Percentiles rank a stretch among this genome's conserved stretches.
Evolutionary conservation across 2,329 filamentous ascomycete species (phyloP).

Genomic region (Exutisphaerella laricina): DNA sequence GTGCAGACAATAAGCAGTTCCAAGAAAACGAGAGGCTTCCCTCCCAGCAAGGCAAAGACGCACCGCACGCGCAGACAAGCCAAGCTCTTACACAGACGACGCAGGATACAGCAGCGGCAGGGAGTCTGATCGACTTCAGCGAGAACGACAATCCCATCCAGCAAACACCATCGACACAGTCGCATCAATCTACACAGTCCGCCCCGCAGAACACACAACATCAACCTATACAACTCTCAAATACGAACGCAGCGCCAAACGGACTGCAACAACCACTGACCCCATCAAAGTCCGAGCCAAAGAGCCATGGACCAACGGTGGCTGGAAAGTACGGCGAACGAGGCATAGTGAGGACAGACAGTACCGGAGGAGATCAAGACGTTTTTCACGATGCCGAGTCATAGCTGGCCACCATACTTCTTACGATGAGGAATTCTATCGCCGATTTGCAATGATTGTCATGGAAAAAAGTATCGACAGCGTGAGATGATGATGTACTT

Average conservation of each 20-base stretch:
- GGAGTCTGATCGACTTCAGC: constrained; percentile 53
- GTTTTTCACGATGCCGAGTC: constrained; percentile 45
- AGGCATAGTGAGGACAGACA: constrained; percentile 34
- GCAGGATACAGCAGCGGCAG: constrained; percentile 14
- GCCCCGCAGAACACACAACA: constrained; percentile 9
- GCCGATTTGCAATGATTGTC: too few relatives aligned
- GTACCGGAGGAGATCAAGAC: constrained; percentile 40
- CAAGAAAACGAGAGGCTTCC: constrained; percentile 15
- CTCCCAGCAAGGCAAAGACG: constrained; percentile 17
- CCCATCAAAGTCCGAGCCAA: constrained; percentile 11
- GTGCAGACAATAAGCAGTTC: constrained; percentile 32
- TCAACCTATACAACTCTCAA: constrained; percentile 4
- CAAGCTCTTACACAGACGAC: neutral
- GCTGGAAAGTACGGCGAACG: constrained; percentile 22
- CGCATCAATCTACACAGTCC: constrained; percentile 4
- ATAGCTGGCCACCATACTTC: constrained; percentile 13
- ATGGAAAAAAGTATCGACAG: neutral
- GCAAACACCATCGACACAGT: constrained; percentile 6
- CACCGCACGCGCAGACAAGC: neutral
- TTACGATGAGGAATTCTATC: too few relatives aligned
- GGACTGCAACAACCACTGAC: constrained; percentile 14
- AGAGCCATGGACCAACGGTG: constrained; percentile 3
- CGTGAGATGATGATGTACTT: neutral
- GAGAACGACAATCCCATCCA: constrained; percentile 35
- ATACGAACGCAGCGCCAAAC: constrained; percentile 6